Evolutionary conservation across 129 eudicot species (phyloP).

Genomic region (Artemisia tridentata): DNA sequence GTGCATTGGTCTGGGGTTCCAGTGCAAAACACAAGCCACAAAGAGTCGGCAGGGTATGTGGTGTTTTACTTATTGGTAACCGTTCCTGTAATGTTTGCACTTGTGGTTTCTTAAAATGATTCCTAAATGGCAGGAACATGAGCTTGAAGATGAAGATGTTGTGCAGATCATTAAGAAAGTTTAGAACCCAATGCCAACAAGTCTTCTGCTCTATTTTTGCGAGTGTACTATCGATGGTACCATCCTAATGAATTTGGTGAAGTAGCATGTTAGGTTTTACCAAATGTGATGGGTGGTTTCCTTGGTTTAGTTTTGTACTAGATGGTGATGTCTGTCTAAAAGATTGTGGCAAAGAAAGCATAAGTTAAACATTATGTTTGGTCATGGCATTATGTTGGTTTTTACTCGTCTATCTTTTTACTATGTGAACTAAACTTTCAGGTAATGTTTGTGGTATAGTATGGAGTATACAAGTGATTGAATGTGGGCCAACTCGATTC

Average conservation of each 20-base stretch:
- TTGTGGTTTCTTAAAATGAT: not conserved
- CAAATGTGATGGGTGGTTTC: slow-evolving; percentile 3
- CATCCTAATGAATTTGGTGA: slow-evolving; percentile 17
- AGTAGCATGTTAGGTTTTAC: slow-evolving; percentile 22
- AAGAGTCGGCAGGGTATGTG: slow-evolving; percentile 90
- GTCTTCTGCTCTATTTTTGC: slow-evolving; percentile 17
- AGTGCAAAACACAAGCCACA: slow-evolving; percentile 99
- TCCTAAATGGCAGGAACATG: slow-evolving; percentile 67
- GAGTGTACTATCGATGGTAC: slow-evolving; percentile 1
- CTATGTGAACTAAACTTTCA: not conserved
- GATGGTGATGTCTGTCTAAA: slow-evolving; percentile 26
- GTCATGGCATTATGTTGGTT: slow-evolving; percentile 6
- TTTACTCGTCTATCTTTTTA: not conserved
- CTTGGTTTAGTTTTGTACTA: slow-evolving; percentile 20
- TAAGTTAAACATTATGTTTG: slow-evolving; percentile 12
- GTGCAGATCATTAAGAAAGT: slow-evolving; percentile 84
- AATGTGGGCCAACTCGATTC: not conserved
- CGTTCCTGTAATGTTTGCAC: not conserved
- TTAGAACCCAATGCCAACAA: not conserved
- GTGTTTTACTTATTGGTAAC: not conserved
- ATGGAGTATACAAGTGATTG: slow-evolving; percentile 2
- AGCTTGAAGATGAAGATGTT: slow-evolving; percentile 98
- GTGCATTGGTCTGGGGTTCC: slow-evolving; percentile 99
- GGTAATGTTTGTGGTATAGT: slow-evolving; percentile 16
- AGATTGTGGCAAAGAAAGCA: slow-evolving; percentile 11